Evolutionary conservation across 2,329 filamentous ascomycete species (phyloP).

Genomic region (Alternaria ventricosa): DNA sequence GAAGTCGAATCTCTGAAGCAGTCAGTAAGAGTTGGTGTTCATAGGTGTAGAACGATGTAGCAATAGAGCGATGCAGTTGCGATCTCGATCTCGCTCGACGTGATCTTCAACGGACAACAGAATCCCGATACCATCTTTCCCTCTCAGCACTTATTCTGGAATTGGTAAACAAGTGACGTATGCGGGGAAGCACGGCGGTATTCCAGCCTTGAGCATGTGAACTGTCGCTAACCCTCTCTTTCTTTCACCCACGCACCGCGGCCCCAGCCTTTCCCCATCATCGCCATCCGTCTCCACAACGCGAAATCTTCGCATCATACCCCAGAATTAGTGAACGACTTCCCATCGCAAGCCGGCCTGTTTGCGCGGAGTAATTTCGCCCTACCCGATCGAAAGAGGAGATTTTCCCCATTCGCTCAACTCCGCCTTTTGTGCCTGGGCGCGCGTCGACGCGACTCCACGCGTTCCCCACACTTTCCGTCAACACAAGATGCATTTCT

Average conservation of each 20-base stretch:
- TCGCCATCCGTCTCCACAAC: neutral
- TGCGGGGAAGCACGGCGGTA: constrained; percentile 5
- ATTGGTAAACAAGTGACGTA: constrained; percentile 6
- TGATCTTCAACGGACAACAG: neutral
- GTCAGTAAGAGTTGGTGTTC: neutral
- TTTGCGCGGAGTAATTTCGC: constrained; percentile 4
- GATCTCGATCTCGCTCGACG: neutral
- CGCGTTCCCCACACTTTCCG: constrained; percentile 24
- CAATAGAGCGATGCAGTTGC: neutral
- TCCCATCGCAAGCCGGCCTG: neutral
- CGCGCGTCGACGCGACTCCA: constrained; percentile 6
- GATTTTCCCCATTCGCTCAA: constrained; percentile 27
- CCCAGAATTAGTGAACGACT: neutral
- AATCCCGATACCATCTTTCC: neutral
- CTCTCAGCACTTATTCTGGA: neutral
- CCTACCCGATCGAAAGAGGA: constrained; percentile 17
- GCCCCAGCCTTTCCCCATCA: neutral
- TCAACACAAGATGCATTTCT: constrained; percentile 17
- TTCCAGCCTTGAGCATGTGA: neutral
- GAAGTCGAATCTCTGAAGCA: constrained; percentile 20
- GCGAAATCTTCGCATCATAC: neutral
- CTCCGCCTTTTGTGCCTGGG: neutral
- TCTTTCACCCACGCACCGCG: neutral
- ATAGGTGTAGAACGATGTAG: neutral
- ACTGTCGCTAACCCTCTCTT: neutral